Evolutionary conservation across 2,329 filamentous ascomycete species (phyloP).

Genomic region (Elsinoe perseae): DNA sequence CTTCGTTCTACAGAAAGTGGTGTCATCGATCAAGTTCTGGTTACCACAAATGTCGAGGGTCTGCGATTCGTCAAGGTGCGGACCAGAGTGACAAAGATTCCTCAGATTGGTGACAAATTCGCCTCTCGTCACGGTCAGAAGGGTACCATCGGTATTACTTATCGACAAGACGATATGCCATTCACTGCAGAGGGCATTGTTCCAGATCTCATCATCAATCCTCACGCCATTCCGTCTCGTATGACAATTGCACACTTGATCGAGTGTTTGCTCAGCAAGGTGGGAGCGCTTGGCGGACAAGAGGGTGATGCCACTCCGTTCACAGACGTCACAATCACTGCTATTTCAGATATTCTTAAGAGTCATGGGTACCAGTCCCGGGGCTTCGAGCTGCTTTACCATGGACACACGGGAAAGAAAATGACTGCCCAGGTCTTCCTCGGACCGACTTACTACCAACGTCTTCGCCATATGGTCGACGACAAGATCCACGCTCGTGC

Average conservation of each 20-base stretch:
- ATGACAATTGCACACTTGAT: conserved; percentile 99
- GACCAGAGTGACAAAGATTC: conserved; percentile 93
- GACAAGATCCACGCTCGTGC: conserved; percentile 99
- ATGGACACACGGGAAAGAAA: conserved; percentile 93
- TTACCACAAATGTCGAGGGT: conserved; percentile 92
- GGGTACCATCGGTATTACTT: conserved; percentile 97
- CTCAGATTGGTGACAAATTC: conserved; percentile 98
- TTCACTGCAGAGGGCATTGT: conserved; percentile 87
- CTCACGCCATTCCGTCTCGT: conserved; percentile 97
- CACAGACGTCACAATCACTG: conserved; percentile 93
- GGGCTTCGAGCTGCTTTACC: conserved; percentile 98
- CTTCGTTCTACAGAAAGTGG: conserved; percentile 92
- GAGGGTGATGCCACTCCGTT: conserved; percentile 98
- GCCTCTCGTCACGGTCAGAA: conserved; percentile 98
- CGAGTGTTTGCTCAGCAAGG: conserved; percentile 95
- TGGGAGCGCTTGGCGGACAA: conserved; percentile 83
- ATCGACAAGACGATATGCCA: conserved; percentile 96
- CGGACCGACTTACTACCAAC: conserved; percentile 97
- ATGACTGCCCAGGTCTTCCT: conserved; percentile 92
- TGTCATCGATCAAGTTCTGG: conserved; percentile 85
- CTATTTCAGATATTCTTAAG: conserved; percentile 75
- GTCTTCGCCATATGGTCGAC: conserved; percentile 97
- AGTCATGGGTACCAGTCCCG: conserved; percentile 92
- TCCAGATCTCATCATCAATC: conserved; percentile 97
- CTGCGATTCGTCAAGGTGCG: conserved; percentile 95